Base-by-base conservation (phyloP, 768 basidiomycete species). In the Russula earlei region DNA sequence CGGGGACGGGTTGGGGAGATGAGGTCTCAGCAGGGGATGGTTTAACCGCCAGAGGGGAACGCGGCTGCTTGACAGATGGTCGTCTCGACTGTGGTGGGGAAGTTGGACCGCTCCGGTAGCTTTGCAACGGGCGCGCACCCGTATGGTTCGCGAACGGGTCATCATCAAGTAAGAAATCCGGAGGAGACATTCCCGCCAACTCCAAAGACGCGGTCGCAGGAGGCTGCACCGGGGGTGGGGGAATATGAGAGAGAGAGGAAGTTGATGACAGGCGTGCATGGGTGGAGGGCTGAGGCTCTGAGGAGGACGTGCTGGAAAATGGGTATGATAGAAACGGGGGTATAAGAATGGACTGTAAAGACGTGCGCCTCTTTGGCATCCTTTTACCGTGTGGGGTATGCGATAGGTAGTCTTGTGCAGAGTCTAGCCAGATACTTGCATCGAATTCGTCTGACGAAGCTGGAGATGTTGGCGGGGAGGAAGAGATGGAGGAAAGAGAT, bases 71-170 rank as follows among this genome's bases (percentile, higher is more conserved):
- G 31, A 49, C 34, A 17, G 56, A 52, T 25, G 48, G 34, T 52
- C 31, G 34, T 20, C 47, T 59, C 36, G 57, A 54, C n/a, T 34
- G 56, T 31, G 55, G 36, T 44, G 40, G 62, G 45, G 33, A 62
- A 62, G 41, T 61, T 55, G 27, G 52, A 56, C 2, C 63, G 38
- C 22, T 59, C 44, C 22, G 61, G 60, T 36, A 52, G 49, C 14
- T 54, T 14, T 36, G 60, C n/a, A 61, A 55, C 15, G 55, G 55
- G 22, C 56, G 63, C 25, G 64, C 58, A 27, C 68, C 63, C 0
- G 75, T 70, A 14, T 84, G 71, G 58, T 82, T 80, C 20, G 86
- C 86, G 62, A 88, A 88, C 2, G 86, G 86, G 63, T 88, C 86
- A 49, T 83, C 81, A 62, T 87, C 85, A 24, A 85, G 71, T 19